Evolutionary conservation across 139 green algal genomes (phyloP), one percentile per base, ranked within the genome.

Genomic region (Coelastrella sp.): DNA sequence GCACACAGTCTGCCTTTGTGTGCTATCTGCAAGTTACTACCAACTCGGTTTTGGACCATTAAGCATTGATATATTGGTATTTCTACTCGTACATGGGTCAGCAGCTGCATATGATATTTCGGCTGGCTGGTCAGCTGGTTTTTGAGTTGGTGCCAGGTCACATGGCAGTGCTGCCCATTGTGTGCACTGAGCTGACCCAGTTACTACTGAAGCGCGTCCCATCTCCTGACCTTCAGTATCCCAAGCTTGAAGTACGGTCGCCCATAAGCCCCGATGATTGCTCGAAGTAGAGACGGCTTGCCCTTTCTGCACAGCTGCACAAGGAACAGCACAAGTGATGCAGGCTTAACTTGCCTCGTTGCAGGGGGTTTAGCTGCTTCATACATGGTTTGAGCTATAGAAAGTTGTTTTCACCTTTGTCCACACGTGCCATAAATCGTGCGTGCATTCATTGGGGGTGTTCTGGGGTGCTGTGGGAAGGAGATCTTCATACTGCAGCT

Each of bases 401-500:
- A 56, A 54, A 10, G 5, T 54, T 60, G 13, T 19, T 7, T 77
- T 19, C 59, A 95, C 94, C 91, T 93, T 59, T 32, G 57, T 85
- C 95, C 96, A 98, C 0, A 76, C 17, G 0, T 57, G 16, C 94
- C 94, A 95, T 17, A 98, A 90, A 8, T 56, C 54, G 2, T 65
- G 73, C 8, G 85, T 90, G 61, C 94, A 97, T 3, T 23, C 20
- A 0, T n/a, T 65, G 0, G 96, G 95, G 32, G 93, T 74, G 56
- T 93, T 22, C 2, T 58, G 17, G 0, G 66, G n/a, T 5, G 95
- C 90, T 71, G 96, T 73, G 3, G 7, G 13, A 6, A 95, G 85
- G 61, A 98, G 88, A 77, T 97, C 95, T 0, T 89, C n/a, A 6
- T 88, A 32, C 20, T 95, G 85, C 22, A 97, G 94, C 86, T 94